These are phyloP conservation scores for Piloderma croceum DNA, from an alignment of 768 basidiomycete genomes.

Conservation along the genomic window DNA sequence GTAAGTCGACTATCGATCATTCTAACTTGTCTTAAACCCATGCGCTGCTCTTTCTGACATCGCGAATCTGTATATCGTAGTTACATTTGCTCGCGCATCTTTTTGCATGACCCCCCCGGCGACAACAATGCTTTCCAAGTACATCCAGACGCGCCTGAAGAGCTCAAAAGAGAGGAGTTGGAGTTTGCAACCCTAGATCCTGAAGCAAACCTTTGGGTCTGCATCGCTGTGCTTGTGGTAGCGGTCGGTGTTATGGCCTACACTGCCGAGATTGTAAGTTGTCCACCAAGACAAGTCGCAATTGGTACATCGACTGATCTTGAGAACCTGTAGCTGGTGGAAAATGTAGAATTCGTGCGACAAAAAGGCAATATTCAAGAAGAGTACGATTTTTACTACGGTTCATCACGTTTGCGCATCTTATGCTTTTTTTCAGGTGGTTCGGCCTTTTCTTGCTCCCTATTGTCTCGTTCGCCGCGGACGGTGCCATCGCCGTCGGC, in stretches of 20 bases:
- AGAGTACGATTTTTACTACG: constrained; percentile 38
- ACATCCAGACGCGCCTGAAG: constrained; percentile 34
- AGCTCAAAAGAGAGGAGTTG: constrained; percentile 20
- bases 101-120: constrained; percentile 66
- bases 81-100: constrained; percentile 64
- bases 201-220: constrained; percentile 59
- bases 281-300: too few relatives aligned
- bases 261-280: constrained; percentile 65
- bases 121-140: constrained; percentile 40
- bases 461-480: constrained; percentile 66
- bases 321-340: constrained; percentile 44
- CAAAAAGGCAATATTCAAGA: constrained; percentile 36
- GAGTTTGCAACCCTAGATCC: constrained; percentile 37
- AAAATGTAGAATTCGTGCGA: constrained; percentile 54
- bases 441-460: constrained; percentile 72
- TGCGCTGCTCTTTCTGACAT: too few relatives aligned
- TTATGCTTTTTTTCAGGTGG: constrained; percentile 39
- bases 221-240: constrained; percentile 44
- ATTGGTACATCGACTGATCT: constrained; percentile 3
- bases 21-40: too few relatives aligned
- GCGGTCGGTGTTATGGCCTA: constrained; percentile 58
- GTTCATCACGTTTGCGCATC: neutral
- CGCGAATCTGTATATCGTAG: too few relatives aligned
- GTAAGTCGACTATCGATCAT: too few relatives aligned
- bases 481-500: constrained; percentile 55